Evolutionary conservation across 805 yeast genomes (phyloP), one percentile per base, ranked within the genome.

Genomic region (Cephaloascus albidus): DNA sequence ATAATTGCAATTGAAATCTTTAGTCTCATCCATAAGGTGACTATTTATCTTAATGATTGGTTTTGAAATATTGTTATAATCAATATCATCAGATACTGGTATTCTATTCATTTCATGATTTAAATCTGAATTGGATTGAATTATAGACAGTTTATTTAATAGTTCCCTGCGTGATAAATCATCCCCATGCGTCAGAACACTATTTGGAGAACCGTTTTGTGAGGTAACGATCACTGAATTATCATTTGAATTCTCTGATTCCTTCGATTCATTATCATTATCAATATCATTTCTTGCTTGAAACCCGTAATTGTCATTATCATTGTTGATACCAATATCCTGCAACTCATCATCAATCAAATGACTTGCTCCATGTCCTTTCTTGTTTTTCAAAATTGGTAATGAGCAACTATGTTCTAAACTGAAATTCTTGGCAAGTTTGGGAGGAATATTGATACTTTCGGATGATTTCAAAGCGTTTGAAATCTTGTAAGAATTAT

Each of bases 401-500:
- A 31, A 16, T n/a, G 18, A n/a, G 8, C 17, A 31, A 16, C 33
- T 31, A 15, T 31, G 33, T 8, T 16, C 33, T 31, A 31, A 31
- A 31, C 16, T 31, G 15, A 5, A 8, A 6, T 31, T 31, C 16
- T n/a, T 5, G 33, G 10, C 12, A 6, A 23, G 6, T 12, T 31
- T 31, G 33, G 6, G 6, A 10, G 33, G 18, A 10, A 49, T 41
- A 26, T 45, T 49, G 18, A 54, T 43, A 43, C 59, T 57, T 38
- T 64, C 69, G 0, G 62, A 50, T 1, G 68, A 62, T 40, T 66
- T 67, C 43, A 72, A 49, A 1, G 75, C 74, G 50, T 58, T 65
- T 1, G 70, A 61, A n/a, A 70, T 54, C 32, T 64, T 55, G 37
- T 54, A 55, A 5, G 70, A 63, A 45, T 65, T 70, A 43, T 69